A percentile compares a stretch with the other conserved stretches of the same genome.
phyloP scores from a whole-genome alignment of 768 basidiomycete genomes.

The Tulasnella sp. region DNA sequence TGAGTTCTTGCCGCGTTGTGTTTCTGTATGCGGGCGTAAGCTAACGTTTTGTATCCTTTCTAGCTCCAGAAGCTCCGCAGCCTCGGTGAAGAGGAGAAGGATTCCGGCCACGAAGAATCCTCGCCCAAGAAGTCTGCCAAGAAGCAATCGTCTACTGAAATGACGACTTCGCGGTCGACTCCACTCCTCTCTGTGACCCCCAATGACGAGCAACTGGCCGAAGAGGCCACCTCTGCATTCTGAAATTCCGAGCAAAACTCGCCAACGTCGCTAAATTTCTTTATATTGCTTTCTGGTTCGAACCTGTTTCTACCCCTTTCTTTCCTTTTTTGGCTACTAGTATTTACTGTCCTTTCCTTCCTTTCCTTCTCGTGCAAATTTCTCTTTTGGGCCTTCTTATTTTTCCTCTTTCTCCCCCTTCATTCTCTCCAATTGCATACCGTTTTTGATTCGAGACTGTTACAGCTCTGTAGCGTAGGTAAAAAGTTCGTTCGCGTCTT shows the following conservation, averaged over 20 bases:
- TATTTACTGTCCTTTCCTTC: not conserved
- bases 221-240: not conserved
- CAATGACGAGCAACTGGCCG: not conserved
- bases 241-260: not conserved
- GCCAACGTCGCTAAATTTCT: not conserved
- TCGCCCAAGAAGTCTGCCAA: not conserved
- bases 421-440: not conserved
- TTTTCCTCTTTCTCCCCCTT: not conserved
- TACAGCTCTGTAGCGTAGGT: not conserved
- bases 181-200: not conserved
- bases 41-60: not conserved
- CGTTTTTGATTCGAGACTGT: not conserved
- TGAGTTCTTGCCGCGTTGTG: not conserved
- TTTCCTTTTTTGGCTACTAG: not conserved
- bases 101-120: not conserved
- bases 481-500: not conserved
- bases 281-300: no score
- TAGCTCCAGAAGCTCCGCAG: constrained; percentile 14
- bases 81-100: not conserved
- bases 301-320: not conserved
- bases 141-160: not conserved
- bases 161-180: not conserved
- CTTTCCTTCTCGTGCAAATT: not conserved
- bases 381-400: not conserved
- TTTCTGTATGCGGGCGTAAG: not conserved